Evolutionary conservation across 2,329 filamentous ascomycete genomes (phyloP), one percentile per base, ranked within the genome.

Genomic region (Pseudogymnoascus sp.): DNA sequence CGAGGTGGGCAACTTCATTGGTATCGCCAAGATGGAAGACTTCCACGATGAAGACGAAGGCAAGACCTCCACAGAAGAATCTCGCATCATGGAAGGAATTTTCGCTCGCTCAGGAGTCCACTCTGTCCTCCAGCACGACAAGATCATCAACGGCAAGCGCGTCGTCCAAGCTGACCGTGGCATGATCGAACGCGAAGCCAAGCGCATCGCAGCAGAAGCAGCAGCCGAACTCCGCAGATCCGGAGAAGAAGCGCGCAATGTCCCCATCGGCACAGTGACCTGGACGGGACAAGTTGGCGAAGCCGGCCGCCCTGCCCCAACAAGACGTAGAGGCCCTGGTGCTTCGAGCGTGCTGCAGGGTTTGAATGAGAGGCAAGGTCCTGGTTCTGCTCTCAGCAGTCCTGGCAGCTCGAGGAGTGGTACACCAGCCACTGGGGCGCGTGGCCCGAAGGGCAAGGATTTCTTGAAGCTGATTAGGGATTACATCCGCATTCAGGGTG

Each of bases 61-160:
- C 7, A 73, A 76, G 1, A 68, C 75, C 1, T 45, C 73, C 0
- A 75, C 79, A 8, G 82, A 86, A 42, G 89, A 93, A 72, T 86
- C 87, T 61, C 89, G 91, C 49, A 85, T 97, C 67, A 89, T 97
- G 78, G 87, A 92, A 66, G 89, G 90, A 60, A 91, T 99, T 62
- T 96, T 97, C 72, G 88, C 92, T 1, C 86, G 87, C 41, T 89
- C 91, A 0, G 89, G 88, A 2, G 89, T 97, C 1, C 92, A 96
- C 69, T 92, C 89, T n/a, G 91, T 92, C 0, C 84, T 97, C 49
- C 91, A 97, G 69, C 94, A 99, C 72, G 94, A 97, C 67, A 84
- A 91, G 61, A 96, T 97, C 69, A 84, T 97, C 69, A 90, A 88
- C 67, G 89, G 89, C 39, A 88, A 86, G 68, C 84, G 84, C 60